Conservation (phyloP, 2,329 filamentous ascomycete genomes). For the Pseudogymnoascus sp. region DNA sequence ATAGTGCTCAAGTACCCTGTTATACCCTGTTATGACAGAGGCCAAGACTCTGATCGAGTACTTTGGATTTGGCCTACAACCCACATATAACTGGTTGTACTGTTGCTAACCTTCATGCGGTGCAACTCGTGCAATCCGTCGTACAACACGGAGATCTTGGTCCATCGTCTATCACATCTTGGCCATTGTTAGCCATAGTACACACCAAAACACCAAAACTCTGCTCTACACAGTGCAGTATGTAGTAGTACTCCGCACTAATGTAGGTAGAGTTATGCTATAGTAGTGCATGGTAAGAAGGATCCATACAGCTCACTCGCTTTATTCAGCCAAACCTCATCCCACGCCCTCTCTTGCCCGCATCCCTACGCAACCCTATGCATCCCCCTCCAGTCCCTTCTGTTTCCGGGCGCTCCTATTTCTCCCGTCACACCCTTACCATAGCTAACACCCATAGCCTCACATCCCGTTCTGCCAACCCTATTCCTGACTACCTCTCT, state of each 20-base stretch:
- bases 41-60: background rate
- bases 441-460: background rate
- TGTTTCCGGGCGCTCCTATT: constrained; percentile 2
- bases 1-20: background rate
- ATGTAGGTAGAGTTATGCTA: background rate
- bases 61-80: background rate
- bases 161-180: background rate
- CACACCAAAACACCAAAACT: no score
- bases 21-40: background rate
- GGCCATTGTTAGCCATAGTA: background rate
- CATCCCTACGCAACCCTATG: background rate
- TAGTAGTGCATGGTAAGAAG: background rate
- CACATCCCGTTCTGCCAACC: background rate
- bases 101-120: background rate
- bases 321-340: constrained; percentile 8
- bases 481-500: background rate
- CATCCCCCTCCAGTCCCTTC: background rate
- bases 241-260: background rate
- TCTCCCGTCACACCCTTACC: background rate
- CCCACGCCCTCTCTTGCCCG: background rate
- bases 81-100: background rate
- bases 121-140: background rate
- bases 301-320: constrained; percentile 6
- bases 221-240: no score
- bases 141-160: background rate